Evolutionary conservation across 495 filamentous ascomycete genomes (phyloP).

Genomic region (Daldinia loculata): DNA sequence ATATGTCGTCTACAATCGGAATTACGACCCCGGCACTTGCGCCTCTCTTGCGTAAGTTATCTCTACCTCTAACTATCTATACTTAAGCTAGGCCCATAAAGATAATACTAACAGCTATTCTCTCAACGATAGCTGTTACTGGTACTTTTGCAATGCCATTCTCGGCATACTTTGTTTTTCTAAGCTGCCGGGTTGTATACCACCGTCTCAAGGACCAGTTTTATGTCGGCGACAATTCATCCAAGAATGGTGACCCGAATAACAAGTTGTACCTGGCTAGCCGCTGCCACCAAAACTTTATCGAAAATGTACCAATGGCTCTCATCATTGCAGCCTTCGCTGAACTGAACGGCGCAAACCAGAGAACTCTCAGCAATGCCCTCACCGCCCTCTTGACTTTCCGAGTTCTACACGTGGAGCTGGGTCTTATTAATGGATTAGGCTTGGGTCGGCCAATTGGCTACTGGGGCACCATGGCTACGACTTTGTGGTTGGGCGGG

Average conservation of each 20-base stretch:
- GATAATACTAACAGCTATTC: constrained; percentile 7
- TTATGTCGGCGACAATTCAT: constrained; percentile 47
- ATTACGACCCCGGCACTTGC: constrained; percentile 20
- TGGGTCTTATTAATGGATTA: constrained; percentile 49
- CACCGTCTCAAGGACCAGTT: constrained; percentile 48
- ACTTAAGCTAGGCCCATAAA: neutral
- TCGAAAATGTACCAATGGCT: constrained; percentile 54
- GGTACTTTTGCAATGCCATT: constrained; percentile 57
- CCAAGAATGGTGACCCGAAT: constrained; percentile 23
- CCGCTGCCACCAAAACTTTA: constrained; percentile 53
- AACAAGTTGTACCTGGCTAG: constrained; percentile 46
- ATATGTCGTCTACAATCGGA: constrained; percentile 26
- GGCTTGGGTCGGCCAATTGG: constrained; percentile 48
- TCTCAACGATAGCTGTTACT: constrained; percentile 48
- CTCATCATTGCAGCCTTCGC: constrained; percentile 43
- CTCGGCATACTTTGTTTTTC: constrained; percentile 54
- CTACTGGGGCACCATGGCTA: constrained; percentile 50
- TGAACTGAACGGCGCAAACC: constrained; percentile 55
- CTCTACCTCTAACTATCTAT: neutral
- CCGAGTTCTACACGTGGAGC: constrained; percentile 51
- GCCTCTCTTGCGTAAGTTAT: constrained; percentile 35
- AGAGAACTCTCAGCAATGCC: constrained; percentile 46
- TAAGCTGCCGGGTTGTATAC: constrained; percentile 52
- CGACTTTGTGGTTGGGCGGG: constrained; percentile 49
- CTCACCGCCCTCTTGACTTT: constrained; percentile 51